Percentiles rank a stretch among this genome's conserved stretches.
Evolutionary conservation across 345 rosid genomes (phyloP).

Genomic region (Pistacia vera): DNA sequence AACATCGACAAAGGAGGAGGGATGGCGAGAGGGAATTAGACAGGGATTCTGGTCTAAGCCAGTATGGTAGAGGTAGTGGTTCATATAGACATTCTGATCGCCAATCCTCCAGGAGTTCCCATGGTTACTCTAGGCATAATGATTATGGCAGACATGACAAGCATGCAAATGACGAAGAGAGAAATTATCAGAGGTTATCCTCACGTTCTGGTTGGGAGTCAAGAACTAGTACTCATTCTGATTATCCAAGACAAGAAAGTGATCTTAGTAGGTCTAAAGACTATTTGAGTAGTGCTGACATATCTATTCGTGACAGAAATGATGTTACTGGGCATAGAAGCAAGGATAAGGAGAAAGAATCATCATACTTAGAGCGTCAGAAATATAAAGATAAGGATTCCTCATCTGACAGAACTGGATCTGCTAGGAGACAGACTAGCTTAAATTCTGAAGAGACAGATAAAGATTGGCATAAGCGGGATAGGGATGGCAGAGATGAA

Average conservation of each 20-base stretch:
- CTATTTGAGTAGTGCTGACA: constrained; percentile 44
- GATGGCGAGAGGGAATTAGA: constrained; percentile 48
- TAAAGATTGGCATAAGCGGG: constrained; percentile 44
- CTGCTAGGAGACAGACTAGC: constrained; percentile 47
- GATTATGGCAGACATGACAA: constrained; percentile 53
- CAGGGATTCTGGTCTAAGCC: constrained; percentile 46
- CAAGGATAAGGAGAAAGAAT: constrained; percentile 52
- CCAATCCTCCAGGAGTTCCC: constrained; percentile 52
- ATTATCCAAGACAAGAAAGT: constrained; percentile 42
- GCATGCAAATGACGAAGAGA: constrained; percentile 44
- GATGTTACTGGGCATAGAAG: constrained; percentile 48
- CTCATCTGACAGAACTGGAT: constrained; percentile 43
- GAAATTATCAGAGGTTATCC: constrained; percentile 36
- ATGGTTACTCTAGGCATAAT: constrained; percentile 57
- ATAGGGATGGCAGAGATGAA: constrained; percentile 51
- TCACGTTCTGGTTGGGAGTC: constrained; percentile 51
- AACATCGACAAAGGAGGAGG: constrained; percentile 42
- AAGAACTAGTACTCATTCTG: constrained; percentile 37
- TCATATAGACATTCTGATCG: constrained; percentile 58
- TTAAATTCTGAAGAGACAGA: constrained; percentile 46
- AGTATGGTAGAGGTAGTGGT: constrained; percentile 46
- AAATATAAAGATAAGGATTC: constrained; percentile 45
- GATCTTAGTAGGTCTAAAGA: constrained; percentile 61
- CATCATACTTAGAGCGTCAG: constrained; percentile 31
- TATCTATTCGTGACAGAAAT: constrained; percentile 50